Conservation (phyloP, 1,284 basidiomycete species). For the Peniophora sp. region DNA sequence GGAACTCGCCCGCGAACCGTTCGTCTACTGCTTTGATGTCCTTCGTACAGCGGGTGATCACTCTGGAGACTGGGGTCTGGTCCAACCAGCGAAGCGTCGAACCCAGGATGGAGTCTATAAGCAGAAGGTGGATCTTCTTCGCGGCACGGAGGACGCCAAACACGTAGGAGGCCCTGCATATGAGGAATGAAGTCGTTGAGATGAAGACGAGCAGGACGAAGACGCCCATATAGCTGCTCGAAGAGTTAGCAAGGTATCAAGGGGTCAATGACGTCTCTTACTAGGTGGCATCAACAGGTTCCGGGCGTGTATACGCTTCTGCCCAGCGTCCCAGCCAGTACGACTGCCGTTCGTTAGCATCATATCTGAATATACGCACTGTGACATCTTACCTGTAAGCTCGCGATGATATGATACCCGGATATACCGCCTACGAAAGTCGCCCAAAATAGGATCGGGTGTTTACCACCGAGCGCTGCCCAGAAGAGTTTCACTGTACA, state of each 20-base stretch:
- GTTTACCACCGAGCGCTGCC: constrained; percentile 21
- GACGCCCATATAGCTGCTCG: background rate
- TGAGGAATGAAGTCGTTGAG: constrained; percentile 18
- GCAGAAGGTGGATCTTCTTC: constrained; percentile 42
- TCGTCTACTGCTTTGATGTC: constrained; percentile 33
- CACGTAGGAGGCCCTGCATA: constrained; percentile 25
- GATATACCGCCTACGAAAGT: constrained; percentile 16
- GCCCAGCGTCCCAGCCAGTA: constrained; percentile 41
- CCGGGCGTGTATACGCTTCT: constrained; percentile 25
- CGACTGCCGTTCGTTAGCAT: constrained; percentile 23
- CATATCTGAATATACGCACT: constrained; percentile 14
- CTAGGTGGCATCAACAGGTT: constrained; percentile 20
- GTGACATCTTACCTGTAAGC: constrained; percentile 25
- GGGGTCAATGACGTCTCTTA: constrained; percentile 22
- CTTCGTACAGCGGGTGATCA: constrained; percentile 52
- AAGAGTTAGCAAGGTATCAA: too few species aligned
- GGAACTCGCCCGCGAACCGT: too few species aligned
- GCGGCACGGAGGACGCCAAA: constrained; percentile 43
- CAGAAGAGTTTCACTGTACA: constrained; percentile 23
- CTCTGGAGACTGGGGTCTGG: constrained; percentile 48
- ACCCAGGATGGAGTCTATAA: constrained; percentile 48
- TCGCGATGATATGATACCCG: constrained; percentile 11
- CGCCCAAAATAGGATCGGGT: constrained; percentile 24
- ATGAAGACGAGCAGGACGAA: constrained; percentile 21
- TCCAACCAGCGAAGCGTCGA: constrained; percentile 54